These are phyloP conservation scores for Prosopis cineraria DNA, from an alignment of 306 rosid genomes.

Conservation along the genomic window DNA sequence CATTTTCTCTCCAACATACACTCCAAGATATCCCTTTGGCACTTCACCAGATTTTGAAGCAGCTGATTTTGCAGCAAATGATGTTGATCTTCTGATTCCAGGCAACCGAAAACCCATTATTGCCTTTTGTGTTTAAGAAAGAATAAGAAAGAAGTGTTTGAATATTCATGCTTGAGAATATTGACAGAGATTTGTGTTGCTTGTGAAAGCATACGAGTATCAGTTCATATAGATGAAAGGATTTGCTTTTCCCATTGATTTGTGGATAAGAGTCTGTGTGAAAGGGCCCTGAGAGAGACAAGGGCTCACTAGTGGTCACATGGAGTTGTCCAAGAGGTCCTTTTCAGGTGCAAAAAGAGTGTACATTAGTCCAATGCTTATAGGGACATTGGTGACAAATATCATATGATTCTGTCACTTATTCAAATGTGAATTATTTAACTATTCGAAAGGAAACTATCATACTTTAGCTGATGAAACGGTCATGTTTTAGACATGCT, in stretches of 20 bases:
- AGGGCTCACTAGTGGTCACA: not conserved
- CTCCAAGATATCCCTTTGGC: conserved; percentile 26
- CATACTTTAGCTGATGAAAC: not conserved
- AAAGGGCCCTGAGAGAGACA: not conserved
- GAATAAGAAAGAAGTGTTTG: not conserved
- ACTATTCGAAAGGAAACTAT: too few relatives aligned
- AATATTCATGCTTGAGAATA: not conserved
- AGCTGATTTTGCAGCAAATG: not conserved
- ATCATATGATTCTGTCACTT: not conserved
- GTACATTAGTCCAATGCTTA: not conserved
- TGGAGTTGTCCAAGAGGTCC: not conserved
- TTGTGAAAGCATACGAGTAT: not conserved
- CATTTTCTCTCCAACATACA: conserved; percentile 33
- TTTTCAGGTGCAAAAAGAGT: not conserved
- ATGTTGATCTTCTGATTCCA: not conserved
- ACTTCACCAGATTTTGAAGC: not conserved
- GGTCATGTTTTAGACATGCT: not conserved
- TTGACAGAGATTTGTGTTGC: not conserved
- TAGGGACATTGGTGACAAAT: not conserved
- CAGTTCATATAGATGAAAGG: not conserved
- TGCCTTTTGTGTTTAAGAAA: not conserved
- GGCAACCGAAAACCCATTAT: conserved; percentile 19
- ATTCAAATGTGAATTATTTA: too few relatives aligned
- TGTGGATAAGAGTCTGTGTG: not conserved
- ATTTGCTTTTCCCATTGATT: not conserved